phyloP scores from a whole-genome alignment of 345 rosid species.

The Salix koriyanagi region DNA sequence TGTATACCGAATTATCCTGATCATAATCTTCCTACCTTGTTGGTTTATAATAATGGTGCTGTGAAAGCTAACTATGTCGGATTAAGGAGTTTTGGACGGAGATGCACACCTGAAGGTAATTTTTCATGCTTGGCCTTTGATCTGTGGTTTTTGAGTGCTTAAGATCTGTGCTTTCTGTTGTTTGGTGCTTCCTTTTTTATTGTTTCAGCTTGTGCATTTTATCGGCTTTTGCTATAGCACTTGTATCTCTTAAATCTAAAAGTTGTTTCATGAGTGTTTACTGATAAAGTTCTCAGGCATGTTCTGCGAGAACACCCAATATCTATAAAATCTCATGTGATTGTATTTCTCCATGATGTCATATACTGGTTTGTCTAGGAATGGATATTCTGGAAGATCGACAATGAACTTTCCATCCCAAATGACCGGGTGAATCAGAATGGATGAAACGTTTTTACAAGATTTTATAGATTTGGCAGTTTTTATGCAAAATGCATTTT shows the following conservation, averaged over 20 bases:
- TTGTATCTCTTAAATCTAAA: neutral
- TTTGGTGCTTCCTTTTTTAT: neutral
- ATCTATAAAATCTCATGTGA: neutral
- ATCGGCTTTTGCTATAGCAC: no score
- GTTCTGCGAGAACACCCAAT: neutral
- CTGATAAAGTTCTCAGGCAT: neutral
- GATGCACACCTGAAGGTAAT: conserved; percentile 89
- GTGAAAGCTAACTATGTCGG: conserved; percentile 94
- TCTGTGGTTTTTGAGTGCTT: neutral
- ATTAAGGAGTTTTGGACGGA: conserved; percentile 65
- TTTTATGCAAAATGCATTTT: neutral
- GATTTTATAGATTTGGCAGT: neutral
- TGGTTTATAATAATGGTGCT: conserved; percentile 83
- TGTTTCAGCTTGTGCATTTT: neutral
- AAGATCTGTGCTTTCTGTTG: neutral
- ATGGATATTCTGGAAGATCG: neutral
- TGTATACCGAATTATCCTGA: conserved; percentile 96
- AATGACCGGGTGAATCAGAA: neutral
- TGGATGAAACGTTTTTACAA: neutral
- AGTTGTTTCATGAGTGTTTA: neutral
- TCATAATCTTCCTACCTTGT: conserved; percentile 75
- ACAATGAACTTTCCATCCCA: neutral
- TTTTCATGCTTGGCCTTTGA: neutral
- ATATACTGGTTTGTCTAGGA: neutral
- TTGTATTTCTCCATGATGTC: neutral